These are phyloP conservation scores for Taiwanofungus camphoratus DNA, from an alignment of 1,284 basidiomycete genomes.

Conservation along the genomic window DNA sequence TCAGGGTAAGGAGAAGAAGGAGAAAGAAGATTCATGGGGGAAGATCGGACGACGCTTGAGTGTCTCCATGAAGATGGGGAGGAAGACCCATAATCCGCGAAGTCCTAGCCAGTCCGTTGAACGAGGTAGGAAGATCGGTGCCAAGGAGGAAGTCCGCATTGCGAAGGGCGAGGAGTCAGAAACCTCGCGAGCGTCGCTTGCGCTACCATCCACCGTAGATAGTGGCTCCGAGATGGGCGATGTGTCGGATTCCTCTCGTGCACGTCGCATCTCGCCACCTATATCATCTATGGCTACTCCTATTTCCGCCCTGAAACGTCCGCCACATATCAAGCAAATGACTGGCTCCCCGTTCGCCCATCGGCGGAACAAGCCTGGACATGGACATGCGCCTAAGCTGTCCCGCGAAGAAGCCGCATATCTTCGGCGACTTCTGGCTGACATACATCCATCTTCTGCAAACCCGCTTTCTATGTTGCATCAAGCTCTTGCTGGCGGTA, in stretches of 20 bases:
- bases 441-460: constrained; percentile 35
- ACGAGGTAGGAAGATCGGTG: constrained; percentile 12
- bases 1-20: constrained; percentile 17
- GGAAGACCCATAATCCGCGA: constrained; percentile 29
- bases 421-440: constrained; percentile 59
- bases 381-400: constrained; percentile 44
- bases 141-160: constrained; percentile 14
- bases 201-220: constrained; percentile 1
- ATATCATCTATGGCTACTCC: constrained; percentile 13
- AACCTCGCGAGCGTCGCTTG: not conserved
- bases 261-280: not conserved
- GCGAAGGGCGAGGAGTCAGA: constrained; percentile 11
- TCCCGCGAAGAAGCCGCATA: constrained; percentile 54
- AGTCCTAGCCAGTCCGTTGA: constrained; percentile 25
- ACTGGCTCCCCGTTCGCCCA: constrained; percentile 5
- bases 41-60: constrained; percentile 58
- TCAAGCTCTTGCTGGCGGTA: constrained; percentile 19
- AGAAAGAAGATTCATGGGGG: constrained; percentile 47
- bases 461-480: constrained; percentile 43
- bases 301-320: constrained; percentile 4
- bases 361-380: constrained; percentile 31
- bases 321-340: constrained; percentile 9
- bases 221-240: constrained; percentile 9
- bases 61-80: constrained; percentile 40
- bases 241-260: constrained; percentile 7